Base-by-base conservation (phyloP, 768 basidiomycete genomes). In the Termitomyces titanicus region DNA sequence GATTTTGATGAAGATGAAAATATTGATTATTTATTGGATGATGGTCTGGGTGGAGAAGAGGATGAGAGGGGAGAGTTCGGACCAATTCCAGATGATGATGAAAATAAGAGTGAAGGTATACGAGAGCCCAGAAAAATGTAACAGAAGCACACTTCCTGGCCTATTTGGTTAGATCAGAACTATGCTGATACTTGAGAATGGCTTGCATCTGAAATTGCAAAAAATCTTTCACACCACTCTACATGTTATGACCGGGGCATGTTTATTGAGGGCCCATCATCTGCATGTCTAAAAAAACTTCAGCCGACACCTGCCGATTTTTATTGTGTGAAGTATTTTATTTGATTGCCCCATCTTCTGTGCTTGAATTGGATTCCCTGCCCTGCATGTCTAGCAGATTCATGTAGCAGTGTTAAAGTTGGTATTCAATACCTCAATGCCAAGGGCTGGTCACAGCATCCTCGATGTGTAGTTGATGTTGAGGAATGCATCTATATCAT, bases 281-380 rank as follows among this genome's bases (percentile, higher is more conserved):
- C 22, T 22, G 9, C 22, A 4, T 43, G 20, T 20, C 24, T 43
- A 25, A 43, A 43, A 3, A 24, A 43, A 24, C 24, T 43, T 24
- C 51, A 58, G 54, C 31, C 40, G 40, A 24, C 54, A 51, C 42
- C 53, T 22, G 15, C n/a, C 11, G 22, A 45, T n/a, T 51, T 56
- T 43, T 61, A 61, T 31, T 38, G 42, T 31, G 50, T 58, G 20
- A 38, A 55, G 33, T 55, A 56, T 47, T 62, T 59, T 31, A 24
- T 62, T 25, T 62, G 61, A 58, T 33, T 62, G 9, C 61, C 61
- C 17, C 61, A 62, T 47, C 54, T 59, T 31, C 34, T 56, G 35
- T 37, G 38, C 24, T 20, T 3, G 5, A 25, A 34, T n/a, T n/a
- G n/a, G 25, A 62, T 62, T 47, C 58, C 61, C 12, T 62, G 58